These are phyloP conservation scores for Strobilomyces dryophilus DNA, from an alignment of 768 basidiomycete genomes.

Conservation along the genomic window DNA sequence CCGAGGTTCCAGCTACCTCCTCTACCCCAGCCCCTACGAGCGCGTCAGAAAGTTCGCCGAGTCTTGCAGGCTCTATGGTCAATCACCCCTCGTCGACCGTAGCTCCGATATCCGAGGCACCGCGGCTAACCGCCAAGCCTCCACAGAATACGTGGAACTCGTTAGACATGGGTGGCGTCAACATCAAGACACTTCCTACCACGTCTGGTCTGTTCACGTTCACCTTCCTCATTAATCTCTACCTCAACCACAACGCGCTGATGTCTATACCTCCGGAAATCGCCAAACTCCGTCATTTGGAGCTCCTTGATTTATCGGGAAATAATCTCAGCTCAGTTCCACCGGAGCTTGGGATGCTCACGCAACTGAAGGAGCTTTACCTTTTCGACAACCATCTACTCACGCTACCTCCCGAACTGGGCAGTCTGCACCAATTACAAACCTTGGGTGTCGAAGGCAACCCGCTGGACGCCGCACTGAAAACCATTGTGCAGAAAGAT, in stretches of 20 bases:
- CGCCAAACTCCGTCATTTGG: slow-evolving; percentile 76
- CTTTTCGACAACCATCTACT: slow-evolving; percentile 94
- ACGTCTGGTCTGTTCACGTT: slow-evolving; percentile 76
- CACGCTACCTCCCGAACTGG: slow-evolving; percentile 82
- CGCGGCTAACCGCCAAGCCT: slow-evolving; percentile 61
- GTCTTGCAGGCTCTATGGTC: slow-evolving; percentile 29
- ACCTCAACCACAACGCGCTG: slow-evolving; percentile 93
- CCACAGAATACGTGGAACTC: slow-evolving; percentile 83
- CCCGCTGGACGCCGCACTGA: slow-evolving; percentile 74
- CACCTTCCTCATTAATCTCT: slow-evolving; percentile 90
- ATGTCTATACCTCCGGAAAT: slow-evolving; percentile 78
- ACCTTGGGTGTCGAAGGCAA: slow-evolving; percentile 98
- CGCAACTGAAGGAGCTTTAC: slow-evolving; percentile 84
- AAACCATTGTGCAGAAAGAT: slow-evolving; percentile 85
- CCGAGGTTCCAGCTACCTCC: slow-evolving; percentile 27
- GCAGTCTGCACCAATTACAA: slow-evolving; percentile 86
- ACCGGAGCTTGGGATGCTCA: slow-evolving; percentile 87
- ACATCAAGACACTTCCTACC: slow-evolving; percentile 84
- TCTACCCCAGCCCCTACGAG: slow-evolving; percentile 30
- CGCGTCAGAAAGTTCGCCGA: slow-evolving; percentile 35
- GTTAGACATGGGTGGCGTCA: slow-evolving; percentile 94
- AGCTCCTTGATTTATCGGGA: slow-evolving; percentile 86
- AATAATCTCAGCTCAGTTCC: slow-evolving; percentile 79
- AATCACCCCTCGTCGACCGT: slow-evolving; percentile 76
- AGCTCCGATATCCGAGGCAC: slow-evolving; percentile 65